These are phyloP conservation scores for Trichoderma arundinaceum DNA, from an alignment of 2,329 filamentous ascomycete genomes.

Conservation along the genomic window DNA sequence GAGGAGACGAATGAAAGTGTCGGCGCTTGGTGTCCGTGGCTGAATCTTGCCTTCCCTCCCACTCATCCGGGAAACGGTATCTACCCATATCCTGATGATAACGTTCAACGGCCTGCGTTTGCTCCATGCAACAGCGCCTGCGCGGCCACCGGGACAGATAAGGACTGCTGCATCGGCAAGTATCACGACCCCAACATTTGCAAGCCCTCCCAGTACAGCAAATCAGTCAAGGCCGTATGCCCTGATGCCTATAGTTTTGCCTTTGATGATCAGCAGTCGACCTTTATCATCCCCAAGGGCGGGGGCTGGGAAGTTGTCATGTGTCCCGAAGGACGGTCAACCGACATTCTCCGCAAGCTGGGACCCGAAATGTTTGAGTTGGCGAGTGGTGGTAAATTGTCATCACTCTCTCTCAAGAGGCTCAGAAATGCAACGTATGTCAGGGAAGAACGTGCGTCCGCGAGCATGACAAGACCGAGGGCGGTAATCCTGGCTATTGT, in stretches of 20 bases:
- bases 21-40: slow-evolving; percentile 79
- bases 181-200: slow-evolving; percentile 69
- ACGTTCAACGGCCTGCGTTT: slow-evolving; percentile 72
- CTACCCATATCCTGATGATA: slow-evolving; percentile 80
- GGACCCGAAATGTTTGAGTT: slow-evolving; percentile 56
- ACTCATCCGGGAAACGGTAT: slow-evolving; percentile 74
- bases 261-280: slow-evolving; percentile 63
- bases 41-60: slow-evolving; percentile 71
- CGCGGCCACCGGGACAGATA: slow-evolving; percentile 66
- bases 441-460: slow-evolving; percentile 41
- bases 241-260: slow-evolving; percentile 85
- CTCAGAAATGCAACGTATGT: slow-evolving; percentile 47
- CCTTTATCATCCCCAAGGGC: slow-evolving; percentile 68
- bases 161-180: slow-evolving; percentile 77
- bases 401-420: slow-evolving; percentile 41
- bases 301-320: slow-evolving; percentile 81
- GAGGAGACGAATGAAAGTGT: slow-evolving; percentile 62
- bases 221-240: slow-evolving; percentile 73
- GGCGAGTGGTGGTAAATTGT: slow-evolving; percentile 50
- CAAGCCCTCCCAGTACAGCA: slow-evolving; percentile 70
- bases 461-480: slow-evolving; percentile 34
- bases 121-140: slow-evolving; percentile 81
- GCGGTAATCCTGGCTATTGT: slow-evolving; percentile 28
- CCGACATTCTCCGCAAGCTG: slow-evolving; percentile 62
- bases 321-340: slow-evolving; percentile 69